A percentile compares a stretch with the other conserved stretches of the same genome.
These are phyloP conservation scores for Blastobotrys terrestris DNA, from an alignment of 805 yeast genomes.

Conservation along the genomic window DNA sequence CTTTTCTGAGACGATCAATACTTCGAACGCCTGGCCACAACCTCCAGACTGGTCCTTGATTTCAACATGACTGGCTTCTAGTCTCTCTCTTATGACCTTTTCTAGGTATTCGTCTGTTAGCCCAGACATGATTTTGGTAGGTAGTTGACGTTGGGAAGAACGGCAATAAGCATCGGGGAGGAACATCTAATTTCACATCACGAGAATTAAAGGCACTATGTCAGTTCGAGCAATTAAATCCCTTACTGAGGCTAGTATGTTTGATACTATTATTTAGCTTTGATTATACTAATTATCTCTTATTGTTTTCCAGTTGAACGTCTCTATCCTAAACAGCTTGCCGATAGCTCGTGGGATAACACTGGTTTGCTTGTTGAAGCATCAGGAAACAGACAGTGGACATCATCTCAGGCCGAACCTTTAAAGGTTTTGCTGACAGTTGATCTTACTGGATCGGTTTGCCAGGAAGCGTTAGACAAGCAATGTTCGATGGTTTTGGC, in stretches of 20 bases:
- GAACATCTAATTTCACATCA: neutral
- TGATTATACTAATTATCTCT: too few species aligned
- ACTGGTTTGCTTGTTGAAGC: slow-evolving; percentile 60
- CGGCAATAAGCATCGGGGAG: slow-evolving; percentile 2
- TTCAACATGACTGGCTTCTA: slow-evolving; percentile 59
- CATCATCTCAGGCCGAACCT: slow-evolving; percentile 2
- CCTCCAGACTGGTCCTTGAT: slow-evolving; percentile 80
- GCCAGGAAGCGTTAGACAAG: slow-evolving; percentile 68
- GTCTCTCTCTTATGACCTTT: slow-evolving; percentile 44
- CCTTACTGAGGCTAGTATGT: slow-evolving; percentile 16
- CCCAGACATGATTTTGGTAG: slow-evolving; percentile 6
- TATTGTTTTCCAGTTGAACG: slow-evolving; percentile 45
- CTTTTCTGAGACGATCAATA: slow-evolving; percentile 65
- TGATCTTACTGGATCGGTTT: slow-evolving; percentile 79
- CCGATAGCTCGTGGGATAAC: slow-evolving; percentile 91
- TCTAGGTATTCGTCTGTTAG: slow-evolving; percentile 38
- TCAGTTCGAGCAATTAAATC: slow-evolving; percentile 40
- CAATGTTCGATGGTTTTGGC: slow-evolving; percentile 63
- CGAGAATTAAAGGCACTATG: slow-evolving; percentile 10
- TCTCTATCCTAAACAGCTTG: slow-evolving; percentile 72
- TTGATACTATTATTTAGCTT: slow-evolving; percentile 13
- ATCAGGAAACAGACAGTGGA: neutral
- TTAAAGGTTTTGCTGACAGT: slow-evolving; percentile 55
- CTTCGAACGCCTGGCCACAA: slow-evolving; percentile 97
- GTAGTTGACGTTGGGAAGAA: neutral